Percentiles rank a stretch among this genome's conserved stretches.
Conservation (phyloP, 2,329 filamentous ascomycete species). For the Aspergillus texensis region DNA sequence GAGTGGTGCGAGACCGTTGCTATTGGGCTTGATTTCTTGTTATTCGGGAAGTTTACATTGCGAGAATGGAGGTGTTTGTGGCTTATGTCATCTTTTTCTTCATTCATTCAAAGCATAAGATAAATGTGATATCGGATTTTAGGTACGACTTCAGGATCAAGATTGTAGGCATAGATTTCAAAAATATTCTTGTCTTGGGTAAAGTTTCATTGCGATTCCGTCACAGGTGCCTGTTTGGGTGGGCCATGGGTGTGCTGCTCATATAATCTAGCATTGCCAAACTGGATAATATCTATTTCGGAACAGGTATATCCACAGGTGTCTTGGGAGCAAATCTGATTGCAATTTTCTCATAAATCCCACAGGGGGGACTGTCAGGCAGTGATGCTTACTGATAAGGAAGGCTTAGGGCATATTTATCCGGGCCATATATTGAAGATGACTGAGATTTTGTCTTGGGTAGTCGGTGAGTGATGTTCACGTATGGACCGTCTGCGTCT, state of each 20-base stretch:
- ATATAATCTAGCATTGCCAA: neutral
- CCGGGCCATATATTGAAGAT: neutral
- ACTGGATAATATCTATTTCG: neutral
- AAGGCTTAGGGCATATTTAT: neutral
- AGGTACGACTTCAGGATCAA: no score
- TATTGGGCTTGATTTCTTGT: no score
- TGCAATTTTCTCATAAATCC: neutral
- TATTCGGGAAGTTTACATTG: no score
- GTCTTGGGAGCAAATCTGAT: neutral
- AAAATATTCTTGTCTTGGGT: no score
- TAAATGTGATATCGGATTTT: no score
- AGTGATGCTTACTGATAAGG: neutral
- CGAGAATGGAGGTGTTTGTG: no score
- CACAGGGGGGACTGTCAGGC: no score
- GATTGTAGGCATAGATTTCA: no score
- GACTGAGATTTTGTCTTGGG: no score
- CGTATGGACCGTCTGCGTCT: neutral
- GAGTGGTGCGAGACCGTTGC: no score
- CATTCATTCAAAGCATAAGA: no score
- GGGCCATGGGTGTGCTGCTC: neutral
- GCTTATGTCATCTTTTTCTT: no score
- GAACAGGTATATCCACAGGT: neutral
- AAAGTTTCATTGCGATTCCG: neutral
- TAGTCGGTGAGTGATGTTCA: neutral
- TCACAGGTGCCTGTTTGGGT: neutral